Conservation (phyloP, 2,329 filamentous ascomycete species). For the Arthrobotrys sinensis region DNA sequence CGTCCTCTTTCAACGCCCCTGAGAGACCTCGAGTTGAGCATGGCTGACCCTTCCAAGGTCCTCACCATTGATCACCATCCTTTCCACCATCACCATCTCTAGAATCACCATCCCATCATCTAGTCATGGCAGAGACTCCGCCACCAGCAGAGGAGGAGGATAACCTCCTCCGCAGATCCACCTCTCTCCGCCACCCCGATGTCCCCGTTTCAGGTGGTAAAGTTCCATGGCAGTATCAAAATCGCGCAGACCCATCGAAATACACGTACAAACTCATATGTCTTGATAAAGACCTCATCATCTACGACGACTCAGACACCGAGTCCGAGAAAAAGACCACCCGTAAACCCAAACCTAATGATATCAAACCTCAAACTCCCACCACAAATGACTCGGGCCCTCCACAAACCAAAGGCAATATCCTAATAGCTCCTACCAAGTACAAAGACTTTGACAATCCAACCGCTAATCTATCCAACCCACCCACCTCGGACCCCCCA, state of each 20-base stretch:
- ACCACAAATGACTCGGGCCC: not conserved
- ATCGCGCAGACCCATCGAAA: not conserved
- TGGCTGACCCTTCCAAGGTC: no score
- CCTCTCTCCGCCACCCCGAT: not conserved
- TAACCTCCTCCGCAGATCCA: not conserved
- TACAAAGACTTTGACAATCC: slow-evolving; percentile 16
- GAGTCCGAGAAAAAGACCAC: not conserved
- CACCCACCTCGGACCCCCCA: not conserved
- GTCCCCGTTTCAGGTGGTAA: not conserved
- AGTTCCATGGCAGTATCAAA: slow-evolving; percentile 1
- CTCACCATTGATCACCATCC: not conserved
- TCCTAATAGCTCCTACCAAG: not conserved
- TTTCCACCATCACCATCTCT: not conserved
- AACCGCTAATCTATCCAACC: not conserved
- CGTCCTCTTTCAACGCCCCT: no score
- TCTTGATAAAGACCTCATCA: not conserved
- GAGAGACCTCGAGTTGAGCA: no score
- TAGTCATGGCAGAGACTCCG: not conserved
- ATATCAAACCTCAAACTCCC: not conserved
- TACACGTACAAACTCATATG: slow-evolving; percentile 18
- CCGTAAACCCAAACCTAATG: not conserved
- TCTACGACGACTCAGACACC: not conserved
- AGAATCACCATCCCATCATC: not conserved
- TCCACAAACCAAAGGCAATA: not conserved
- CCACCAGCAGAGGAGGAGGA: not conserved